Base-by-base conservation (phyloP, 1,284 basidiomycete species). In the Ustilago hordei region DNA sequence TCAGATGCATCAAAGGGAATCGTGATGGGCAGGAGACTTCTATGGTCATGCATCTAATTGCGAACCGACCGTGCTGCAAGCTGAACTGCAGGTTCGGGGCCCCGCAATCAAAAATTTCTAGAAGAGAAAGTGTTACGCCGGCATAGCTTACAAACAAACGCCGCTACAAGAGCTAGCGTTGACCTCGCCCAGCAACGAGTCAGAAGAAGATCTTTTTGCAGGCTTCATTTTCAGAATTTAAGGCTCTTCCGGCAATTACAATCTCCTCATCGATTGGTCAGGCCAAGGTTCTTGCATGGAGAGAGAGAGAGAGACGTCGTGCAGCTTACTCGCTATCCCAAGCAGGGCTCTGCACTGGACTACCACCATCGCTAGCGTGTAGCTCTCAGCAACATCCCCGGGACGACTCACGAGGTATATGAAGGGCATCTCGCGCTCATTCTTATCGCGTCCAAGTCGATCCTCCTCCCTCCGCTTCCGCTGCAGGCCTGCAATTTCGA, bases 331-430 rank as follows among this genome's bases (percentile, higher is more conserved):
- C 23, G 48, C 48, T 8, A 8, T 23, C n/a, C 4, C 2, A 15
- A 32, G 23, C 31, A 4, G 23, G 23, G 28, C 8, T 32, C 31
- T 12, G 8, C 7, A 17, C 23, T 3, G 13, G 11, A 12, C 23
- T 28, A 32, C 48, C 48, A 50, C 2, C 48, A 12, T 23, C 48
- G 48, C 15, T 12, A 15, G 12, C 23, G 12, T 3, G 3, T 4
- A 32, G 28, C 48, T 31, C 11, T 28, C 41, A 17, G 4, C 4
- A 28, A 19, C 28, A 50, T n/a, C 4, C 15, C 11, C 13, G 13
- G 17, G 36, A 55, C 13, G 7, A 23, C 36, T 45, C 4, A n/a
- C 11, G 7, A 39, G 13, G 54, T 65, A 50, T 59, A 71, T 71
- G 69, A 62, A 43, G 59, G n/a, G 59, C 35, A n/a, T 39, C 17